These are phyloP conservation scores for Fragaria ananassa DNA, from an alignment of 306 rosid species.

Conservation along the genomic window DNA sequence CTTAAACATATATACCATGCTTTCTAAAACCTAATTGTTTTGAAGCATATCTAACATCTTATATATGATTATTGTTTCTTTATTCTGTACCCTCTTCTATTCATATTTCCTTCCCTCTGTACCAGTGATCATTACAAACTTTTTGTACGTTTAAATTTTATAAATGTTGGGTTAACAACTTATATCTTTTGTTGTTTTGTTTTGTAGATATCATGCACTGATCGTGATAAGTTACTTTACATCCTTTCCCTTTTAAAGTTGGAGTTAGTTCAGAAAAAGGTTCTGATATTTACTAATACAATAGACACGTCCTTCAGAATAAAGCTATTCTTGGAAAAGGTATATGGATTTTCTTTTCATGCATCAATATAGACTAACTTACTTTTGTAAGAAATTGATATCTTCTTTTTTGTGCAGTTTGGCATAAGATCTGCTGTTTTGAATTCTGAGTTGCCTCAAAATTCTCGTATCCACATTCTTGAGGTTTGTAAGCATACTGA, in stretches of 20 bases:
- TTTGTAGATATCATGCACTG: slow-evolving; percentile 66
- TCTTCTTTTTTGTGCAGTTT: slow-evolving; percentile 45
- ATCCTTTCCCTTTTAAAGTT: slow-evolving; percentile 79
- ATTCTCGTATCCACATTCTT: slow-evolving; percentile 94
- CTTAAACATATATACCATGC: not conserved
- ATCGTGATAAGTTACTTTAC: slow-evolving; percentile 71
- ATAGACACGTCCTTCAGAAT: slow-evolving; percentile 83
- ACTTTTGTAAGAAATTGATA: not conserved
- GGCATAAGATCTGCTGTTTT: slow-evolving; percentile 92
- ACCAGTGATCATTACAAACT: not conserved
- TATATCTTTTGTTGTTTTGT: slow-evolving; percentile 19
- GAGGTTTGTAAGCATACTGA: slow-evolving; percentile 54
- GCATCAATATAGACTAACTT: not conserved
- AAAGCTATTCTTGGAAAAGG: slow-evolving; percentile 89
- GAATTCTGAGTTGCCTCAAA: slow-evolving; percentile 95
- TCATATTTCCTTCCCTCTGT: not conserved
- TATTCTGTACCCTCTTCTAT: not conserved
- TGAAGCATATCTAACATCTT: not conserved
- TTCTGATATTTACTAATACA: slow-evolving; percentile 74
- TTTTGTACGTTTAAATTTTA: not conserved
- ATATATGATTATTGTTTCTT: not conserved
- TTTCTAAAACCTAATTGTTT: not conserved
- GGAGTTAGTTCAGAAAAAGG: slow-evolving; percentile 87
- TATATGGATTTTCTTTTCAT: slow-evolving; percentile 26
- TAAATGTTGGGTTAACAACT: slow-evolving; percentile 2